Base-by-base conservation (phyloP, 805 yeast species). In the Yamadazyma tumulicola region DNA sequence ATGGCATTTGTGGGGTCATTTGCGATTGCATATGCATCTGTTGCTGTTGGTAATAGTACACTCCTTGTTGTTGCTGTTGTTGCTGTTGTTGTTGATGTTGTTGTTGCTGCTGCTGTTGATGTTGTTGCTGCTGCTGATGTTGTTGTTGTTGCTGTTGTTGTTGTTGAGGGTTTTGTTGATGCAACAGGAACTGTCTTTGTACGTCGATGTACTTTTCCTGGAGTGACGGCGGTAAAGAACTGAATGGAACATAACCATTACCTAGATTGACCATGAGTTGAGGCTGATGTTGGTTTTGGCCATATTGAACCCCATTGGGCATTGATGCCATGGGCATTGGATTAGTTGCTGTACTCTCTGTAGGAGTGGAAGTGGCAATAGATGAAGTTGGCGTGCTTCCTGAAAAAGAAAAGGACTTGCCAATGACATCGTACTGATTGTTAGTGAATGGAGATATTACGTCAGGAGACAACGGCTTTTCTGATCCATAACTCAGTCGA, bases 251-350 rank as follows among this genome's bases (percentile, higher is more conserved):
- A 21, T 38, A 48, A 5, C 53, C 52, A 30, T 38, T 47, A 2
- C 51, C 53, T 10, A 47, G 28, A 29, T 50, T 50, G 10, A 43
- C 52, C 51, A 49, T 46, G 35, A 49, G 29, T 34, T 46, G 50
- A 21, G 41, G 47, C 8, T 29, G 35, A n/a, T 5, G n/a, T 8
- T 28, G 13, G 22, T 28, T 15, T 28, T 28, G 31, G 12, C 7
- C n/a, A n/a, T n/a, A n/a, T n/a, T n/a, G n/a, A n/a, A n/a, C n/a
- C n/a, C n/a, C n/a, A n/a, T 10, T 21, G 14, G 8, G 8, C 9
- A 13, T 23, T 28, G 28, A 29, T 16, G 16, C 10, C 14, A n/a
- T 11, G 19, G n/a, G n/a, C 4, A 6, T 21, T 33, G 31, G 3
- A 4, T 29, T 19, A 15, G 18, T 29, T 12, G 26, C 13, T 13